A percentile compares a stretch with the other conserved stretches of the same genome.
Conservation (phyloP, 495 filamentous ascomycete species). For the Xylaria longipes region DNA sequence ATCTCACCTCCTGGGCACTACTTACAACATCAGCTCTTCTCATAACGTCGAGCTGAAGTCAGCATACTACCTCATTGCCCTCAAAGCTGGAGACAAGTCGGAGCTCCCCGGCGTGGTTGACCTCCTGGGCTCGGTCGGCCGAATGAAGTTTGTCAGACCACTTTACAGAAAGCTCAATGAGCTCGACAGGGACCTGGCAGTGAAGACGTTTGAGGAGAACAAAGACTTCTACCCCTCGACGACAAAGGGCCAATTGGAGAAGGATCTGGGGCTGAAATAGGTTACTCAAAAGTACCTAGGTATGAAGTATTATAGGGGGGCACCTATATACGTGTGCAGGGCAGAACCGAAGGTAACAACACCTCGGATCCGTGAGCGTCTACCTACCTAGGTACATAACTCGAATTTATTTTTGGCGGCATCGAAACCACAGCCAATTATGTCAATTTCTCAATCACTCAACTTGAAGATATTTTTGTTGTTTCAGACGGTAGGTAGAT, state of each 20-base stretch:
- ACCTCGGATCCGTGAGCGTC: background rate
- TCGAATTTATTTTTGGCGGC: background rate
- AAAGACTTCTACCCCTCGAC: conserved; percentile 96
- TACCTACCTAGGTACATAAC: background rate
- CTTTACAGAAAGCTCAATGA: conserved; percentile 76
- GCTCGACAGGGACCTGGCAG: conserved; percentile 73
- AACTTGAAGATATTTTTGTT: background rate
- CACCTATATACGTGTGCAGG: background rate
- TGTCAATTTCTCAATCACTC: background rate
- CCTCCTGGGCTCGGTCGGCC: conserved; percentile 78
- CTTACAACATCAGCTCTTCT: conserved; percentile 71
- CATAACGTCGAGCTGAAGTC: conserved; percentile 85
- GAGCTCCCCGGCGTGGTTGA: conserved; percentile 73
- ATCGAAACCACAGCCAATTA: background rate
- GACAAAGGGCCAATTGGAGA: conserved; percentile 80
- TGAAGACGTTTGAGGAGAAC: conserved; percentile 84
- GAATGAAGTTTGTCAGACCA: conserved; percentile 96
- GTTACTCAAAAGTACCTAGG: background rate
- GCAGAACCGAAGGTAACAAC: background rate
- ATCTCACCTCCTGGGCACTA: conserved; percentile 70
- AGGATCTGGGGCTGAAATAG: conserved; percentile 67
- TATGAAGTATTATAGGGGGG: background rate
- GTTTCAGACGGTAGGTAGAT: background rate
- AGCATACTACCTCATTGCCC: conserved; percentile 77
- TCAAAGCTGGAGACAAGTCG: conserved; percentile 71